phyloP scores from a whole-genome alignment of 495 filamentous ascomycete species.

The Tuber umbilicatum region DNA sequence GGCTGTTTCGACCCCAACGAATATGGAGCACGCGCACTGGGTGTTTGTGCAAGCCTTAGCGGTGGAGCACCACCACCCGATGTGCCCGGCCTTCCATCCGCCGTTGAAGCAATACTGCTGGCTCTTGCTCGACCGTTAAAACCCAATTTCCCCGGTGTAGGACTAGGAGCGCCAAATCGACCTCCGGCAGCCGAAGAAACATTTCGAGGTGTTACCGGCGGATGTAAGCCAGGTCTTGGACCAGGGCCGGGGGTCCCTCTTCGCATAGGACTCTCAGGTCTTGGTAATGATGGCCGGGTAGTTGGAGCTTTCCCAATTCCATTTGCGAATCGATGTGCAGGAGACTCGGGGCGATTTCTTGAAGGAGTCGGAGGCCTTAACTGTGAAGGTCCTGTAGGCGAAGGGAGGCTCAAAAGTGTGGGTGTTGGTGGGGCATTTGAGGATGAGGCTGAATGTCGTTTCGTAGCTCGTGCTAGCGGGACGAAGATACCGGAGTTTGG shows the following conservation, averaged over 20 bases:
- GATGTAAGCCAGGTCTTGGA: slow-evolving; percentile 27
- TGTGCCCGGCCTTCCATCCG: slow-evolving; percentile 32
- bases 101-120: slow-evolving; percentile 45
- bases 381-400: slow-evolving; percentile 23
- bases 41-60: slow-evolving; percentile 26
- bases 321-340: slow-evolving; percentile 18
- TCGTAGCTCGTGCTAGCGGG: slow-evolving; percentile 75
- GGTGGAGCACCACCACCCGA: slow-evolving; percentile 20
- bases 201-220: slow-evolving; percentile 42
- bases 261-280: slow-evolving; percentile 36
- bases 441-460: slow-evolving; percentile 56
- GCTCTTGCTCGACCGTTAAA: slow-evolving; percentile 56
- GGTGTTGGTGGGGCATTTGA: slow-evolving; percentile 61
- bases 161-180: slow-evolving; percentile 51
- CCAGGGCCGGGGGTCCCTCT: slow-evolving; percentile 30
- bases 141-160: slow-evolving; percentile 56
- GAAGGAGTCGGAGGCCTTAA: slow-evolving; percentile 28
- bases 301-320: slow-evolving; percentile 69
- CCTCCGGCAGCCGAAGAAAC: slow-evolving; percentile 41
- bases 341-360: slow-evolving; percentile 38
- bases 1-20: slow-evolving; percentile 33
- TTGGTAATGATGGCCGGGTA: slow-evolving; percentile 68
- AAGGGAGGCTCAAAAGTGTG: slow-evolving; percentile 41
- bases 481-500: slow-evolving; percentile 89
- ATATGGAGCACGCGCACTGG: slow-evolving; percentile 30